Evolutionary conservation across 2,329 filamentous ascomycete genomes (phyloP), one percentile per base, ranked within the genome.

Genomic region (Thelonectria discophora): DNA sequence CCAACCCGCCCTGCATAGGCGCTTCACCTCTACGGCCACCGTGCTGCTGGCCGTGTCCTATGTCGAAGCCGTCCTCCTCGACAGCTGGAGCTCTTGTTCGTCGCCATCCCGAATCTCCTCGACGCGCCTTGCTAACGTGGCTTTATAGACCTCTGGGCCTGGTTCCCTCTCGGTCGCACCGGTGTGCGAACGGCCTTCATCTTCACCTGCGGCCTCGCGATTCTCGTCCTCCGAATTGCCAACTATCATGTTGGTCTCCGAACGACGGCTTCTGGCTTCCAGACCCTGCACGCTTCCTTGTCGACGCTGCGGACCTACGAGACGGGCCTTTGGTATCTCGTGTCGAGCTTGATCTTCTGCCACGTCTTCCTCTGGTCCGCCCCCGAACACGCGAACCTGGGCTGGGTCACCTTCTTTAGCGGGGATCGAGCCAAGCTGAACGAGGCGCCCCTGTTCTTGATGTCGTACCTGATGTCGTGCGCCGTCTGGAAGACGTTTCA

Each of bases 221-320:
- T 97, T 68, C 91, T 97, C 78, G 85, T 97, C 68, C 86, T 97
- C 53, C 92, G 94, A 72, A 92, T 97, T 72, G 88, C 90, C 46
- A 90, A 94, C 75, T 88, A 93, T 77, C 92, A 94, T 73, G 84
- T 91, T 65, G 91, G 90, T 68, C 76, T 86, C 61, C 86, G 91
- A 73, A 94, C 91, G 17, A 90, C 91, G 40, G 81, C 83, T 59
- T 92, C 90, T 4, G 84, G 86, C 48, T 82, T 90, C 68, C 82
- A 90, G 61, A 90, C 87, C 8, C 84, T 94, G 57, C 78, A 78
- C 57, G 82, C 82, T 63, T 82, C 85, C 66, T 79, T 87, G 10
- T 77, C 88, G 21, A 86, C 82, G 18, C 77, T 87, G 37, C 83
- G 87, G 62, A 88, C 90, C 5, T 73, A 89, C 58, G 86, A 92